These are phyloP conservation scores for Fraxinus baroniana DNA, from an alignment of 305 asterid genomes.

Conservation along the genomic window DNA sequence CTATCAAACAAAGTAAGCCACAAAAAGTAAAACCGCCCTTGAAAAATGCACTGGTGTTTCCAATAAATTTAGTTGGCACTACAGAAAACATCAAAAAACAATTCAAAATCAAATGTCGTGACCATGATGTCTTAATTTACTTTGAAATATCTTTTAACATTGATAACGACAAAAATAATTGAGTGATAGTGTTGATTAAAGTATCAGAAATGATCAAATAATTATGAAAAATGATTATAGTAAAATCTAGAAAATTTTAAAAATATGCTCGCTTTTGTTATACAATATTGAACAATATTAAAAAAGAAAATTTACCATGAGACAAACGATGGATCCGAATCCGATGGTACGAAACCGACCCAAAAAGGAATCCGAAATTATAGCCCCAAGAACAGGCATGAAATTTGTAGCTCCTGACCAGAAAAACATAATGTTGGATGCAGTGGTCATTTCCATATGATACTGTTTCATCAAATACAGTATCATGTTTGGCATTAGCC, in stretches of 20 bases:
- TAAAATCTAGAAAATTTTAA: neutral
- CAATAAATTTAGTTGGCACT: neutral
- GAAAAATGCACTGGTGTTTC: neutral
- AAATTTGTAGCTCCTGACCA: slow-evolving; percentile 54
- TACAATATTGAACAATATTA: neutral
- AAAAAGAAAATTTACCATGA: slow-evolving; percentile 34
- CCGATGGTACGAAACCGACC: slow-evolving; percentile 59
- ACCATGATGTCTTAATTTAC: neutral
- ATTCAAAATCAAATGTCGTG: neutral
- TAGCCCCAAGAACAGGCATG: slow-evolving; percentile 54
- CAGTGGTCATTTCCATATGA: slow-evolving; percentile 45
- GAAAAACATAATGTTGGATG: slow-evolving; percentile 45
- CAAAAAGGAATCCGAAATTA: slow-evolving; percentile 57
- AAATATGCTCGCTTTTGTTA: neutral
- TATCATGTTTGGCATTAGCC: slow-evolving; percentile 47
- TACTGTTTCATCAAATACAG: slow-evolving; percentile 54
- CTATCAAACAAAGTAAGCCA: neutral
- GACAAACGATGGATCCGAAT: slow-evolving; percentile 51
- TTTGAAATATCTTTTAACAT: neutral
- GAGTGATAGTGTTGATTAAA: neutral
- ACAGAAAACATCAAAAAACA: neutral
- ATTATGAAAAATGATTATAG: neutral
- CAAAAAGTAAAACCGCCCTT: neutral
- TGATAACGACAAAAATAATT: neutral
- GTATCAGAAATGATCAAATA: neutral